phyloP scores from a whole-genome alignment of 768 basidiomycete genomes.

The Erythrobasidium yunnanense region DNA sequence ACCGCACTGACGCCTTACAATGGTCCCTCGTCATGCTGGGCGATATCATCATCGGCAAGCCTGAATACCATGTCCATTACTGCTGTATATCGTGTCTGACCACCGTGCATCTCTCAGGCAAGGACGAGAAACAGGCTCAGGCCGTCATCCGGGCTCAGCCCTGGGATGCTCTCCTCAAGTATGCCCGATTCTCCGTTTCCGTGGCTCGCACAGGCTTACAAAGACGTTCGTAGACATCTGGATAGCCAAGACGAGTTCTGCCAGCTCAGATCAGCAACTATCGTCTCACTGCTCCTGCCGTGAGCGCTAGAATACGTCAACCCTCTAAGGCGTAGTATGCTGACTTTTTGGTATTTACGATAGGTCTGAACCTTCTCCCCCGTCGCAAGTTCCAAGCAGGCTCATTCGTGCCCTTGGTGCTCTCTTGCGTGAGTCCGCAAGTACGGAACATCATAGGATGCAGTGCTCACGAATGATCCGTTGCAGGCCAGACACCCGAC shows the following conservation, averaged over 20 bases:
- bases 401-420: constrained; percentile 40
- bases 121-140: constrained; percentile 10
- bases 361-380: constrained; percentile 3
- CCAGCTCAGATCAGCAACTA: constrained; percentile 78
- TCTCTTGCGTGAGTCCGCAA: neutral
- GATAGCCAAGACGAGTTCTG: constrained; percentile 65
- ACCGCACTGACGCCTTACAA: constrained; percentile 14
- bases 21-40: constrained; percentile 26
- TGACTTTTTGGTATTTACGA: neutral
- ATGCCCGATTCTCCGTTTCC: neutral
- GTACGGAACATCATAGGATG: too few relatives aligned
- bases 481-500: constrained; percentile 34
- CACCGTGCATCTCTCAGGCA: neutral
- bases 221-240: neutral
- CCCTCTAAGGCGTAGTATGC: constrained; percentile 1
- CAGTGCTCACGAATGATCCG: too few relatives aligned
- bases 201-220: neutral
- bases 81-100: neutral
- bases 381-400: constrained; percentile 39
- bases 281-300: constrained; percentile 76
- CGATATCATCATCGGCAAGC: constrained; percentile 22
- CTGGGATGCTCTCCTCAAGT: constrained; percentile 20
- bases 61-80: neutral
- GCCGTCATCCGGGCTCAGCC: neutral
- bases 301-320: constrained; percentile 41